These are phyloP conservation scores for Thermoascus crustaceus DNA, from an alignment of 2,329 filamentous ascomycete genomes.

Conservation along the genomic window DNA sequence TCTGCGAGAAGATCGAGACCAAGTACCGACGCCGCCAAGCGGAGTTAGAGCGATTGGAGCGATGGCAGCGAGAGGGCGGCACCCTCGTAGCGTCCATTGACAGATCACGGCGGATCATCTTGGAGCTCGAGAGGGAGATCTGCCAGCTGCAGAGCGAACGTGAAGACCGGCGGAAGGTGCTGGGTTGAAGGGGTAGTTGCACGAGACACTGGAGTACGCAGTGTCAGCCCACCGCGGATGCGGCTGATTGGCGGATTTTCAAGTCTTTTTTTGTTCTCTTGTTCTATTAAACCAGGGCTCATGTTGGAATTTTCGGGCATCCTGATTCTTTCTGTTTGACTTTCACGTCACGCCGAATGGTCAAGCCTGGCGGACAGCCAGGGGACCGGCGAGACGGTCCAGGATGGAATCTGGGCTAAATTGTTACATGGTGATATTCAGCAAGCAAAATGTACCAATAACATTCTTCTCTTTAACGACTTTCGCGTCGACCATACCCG, in stretches of 20 bases:
- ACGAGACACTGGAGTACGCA: slow-evolving; percentile 14
- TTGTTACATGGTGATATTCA: slow-evolving; percentile 8
- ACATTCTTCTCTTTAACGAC: slow-evolving; percentile 10
- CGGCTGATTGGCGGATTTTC: slow-evolving; percentile 8
- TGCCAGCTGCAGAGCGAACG: slow-evolving; percentile 54
- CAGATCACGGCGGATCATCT: slow-evolving; percentile 64
- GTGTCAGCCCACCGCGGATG: not conserved
- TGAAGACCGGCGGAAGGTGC: slow-evolving; percentile 28
- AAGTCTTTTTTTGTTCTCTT: slow-evolving; percentile 7
- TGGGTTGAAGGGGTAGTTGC: slow-evolving; percentile 15
- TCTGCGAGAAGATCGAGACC: slow-evolving; percentile 83
- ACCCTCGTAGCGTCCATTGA: slow-evolving; percentile 53
- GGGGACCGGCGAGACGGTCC: not conserved
- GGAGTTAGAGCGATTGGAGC: slow-evolving; percentile 64
- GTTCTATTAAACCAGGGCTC: slow-evolving; percentile 2
- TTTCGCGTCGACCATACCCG: slow-evolving; percentile 8
- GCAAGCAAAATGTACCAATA: slow-evolving; percentile 19
- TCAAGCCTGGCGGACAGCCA: slow-evolving; percentile 18
- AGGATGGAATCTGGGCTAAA: not conserved
- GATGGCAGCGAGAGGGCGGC: slow-evolving; percentile 66
- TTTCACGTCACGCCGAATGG: no score
- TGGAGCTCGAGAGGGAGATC: slow-evolving; percentile 63
- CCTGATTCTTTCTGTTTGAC: slow-evolving; percentile 16
- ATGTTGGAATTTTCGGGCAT: slow-evolving; percentile 5
- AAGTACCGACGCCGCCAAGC: slow-evolving; percentile 68